phyloP scores from a whole-genome alignment of 768 basidiomycete genomes.

The Lactifluus piperatus region DNA sequence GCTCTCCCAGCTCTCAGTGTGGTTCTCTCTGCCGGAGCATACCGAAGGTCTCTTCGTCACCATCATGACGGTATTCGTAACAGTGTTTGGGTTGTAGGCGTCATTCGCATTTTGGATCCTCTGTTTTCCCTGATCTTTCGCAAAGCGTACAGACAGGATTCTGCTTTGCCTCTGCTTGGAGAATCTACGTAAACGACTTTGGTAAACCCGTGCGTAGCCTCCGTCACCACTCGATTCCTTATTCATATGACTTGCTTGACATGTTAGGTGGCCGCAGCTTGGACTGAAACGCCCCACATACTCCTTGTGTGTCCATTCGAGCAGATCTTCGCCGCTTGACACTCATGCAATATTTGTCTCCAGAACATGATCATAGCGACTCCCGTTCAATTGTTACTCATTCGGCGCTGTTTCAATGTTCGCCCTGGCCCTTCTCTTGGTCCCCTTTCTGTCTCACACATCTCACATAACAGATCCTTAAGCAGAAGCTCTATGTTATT shows the following conservation, averaged over 20 bases:
- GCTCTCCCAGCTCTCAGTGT: neutral
- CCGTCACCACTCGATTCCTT: neutral
- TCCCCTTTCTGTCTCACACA: neutral
- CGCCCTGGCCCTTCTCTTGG: neutral
- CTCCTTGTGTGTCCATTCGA: neutral
- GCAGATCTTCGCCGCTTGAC: neutral
- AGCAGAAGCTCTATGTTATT: neutral
- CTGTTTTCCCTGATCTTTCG: neutral
- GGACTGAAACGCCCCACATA: neutral
- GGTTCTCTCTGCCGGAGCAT: neutral
- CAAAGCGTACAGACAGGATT: neutral
- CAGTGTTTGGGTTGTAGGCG: neutral
- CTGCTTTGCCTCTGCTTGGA: neutral
- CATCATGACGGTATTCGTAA: neutral
- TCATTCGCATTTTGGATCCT: neutral
- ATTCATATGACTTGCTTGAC: neutral
- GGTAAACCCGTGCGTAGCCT: neutral
- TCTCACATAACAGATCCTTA: neutral
- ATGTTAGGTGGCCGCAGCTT: neutral
- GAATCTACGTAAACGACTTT: neutral
- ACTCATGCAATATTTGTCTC: neutral
- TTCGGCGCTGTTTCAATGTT: conserved; percentile 5
- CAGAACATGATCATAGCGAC: neutral
- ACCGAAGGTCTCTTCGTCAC: neutral
- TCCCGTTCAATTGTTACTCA: neutral